Evolutionary conservation across 2,329 filamentous ascomycete species (phyloP).

Genomic region (Stachybotrys chartarum): DNA sequence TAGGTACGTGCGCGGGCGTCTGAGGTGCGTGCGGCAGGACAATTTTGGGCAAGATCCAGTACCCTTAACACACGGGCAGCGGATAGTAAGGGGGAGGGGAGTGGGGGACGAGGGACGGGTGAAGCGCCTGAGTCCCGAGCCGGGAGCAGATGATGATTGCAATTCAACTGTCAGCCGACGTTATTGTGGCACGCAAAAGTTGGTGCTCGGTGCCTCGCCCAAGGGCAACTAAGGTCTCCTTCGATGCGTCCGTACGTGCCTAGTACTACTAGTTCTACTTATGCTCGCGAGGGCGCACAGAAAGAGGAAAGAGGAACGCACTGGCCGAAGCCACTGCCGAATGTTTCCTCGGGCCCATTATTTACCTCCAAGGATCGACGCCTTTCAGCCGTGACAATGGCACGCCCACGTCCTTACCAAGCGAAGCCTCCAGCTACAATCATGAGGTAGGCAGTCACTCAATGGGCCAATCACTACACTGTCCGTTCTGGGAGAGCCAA

Average conservation of each 20-base stretch:
- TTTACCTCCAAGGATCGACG: too few relatives aligned
- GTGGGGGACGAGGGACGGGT: neutral
- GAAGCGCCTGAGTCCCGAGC: too few relatives aligned
- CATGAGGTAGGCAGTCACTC: neutral
- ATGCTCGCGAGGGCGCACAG: neutral
- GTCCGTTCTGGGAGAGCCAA: neutral
- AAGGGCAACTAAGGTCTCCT: too few relatives aligned
- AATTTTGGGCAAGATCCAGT: neutral
- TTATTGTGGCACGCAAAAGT: too few relatives aligned
- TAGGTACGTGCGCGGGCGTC: slow-evolving; percentile 7
- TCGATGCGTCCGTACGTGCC: too few relatives aligned
- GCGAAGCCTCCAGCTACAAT: too few relatives aligned
- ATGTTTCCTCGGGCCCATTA: too few relatives aligned
- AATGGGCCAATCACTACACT: neutral
- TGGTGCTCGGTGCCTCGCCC: too few relatives aligned
- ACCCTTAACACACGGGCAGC: neutral
- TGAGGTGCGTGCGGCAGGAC: neutral
- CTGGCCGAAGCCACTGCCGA: neutral
- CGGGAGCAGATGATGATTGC: too few relatives aligned
- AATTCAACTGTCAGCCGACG: too few relatives aligned
- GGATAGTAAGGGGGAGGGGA: neutral
- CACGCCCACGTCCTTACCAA: too few relatives aligned
- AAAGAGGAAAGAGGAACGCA: neutral
- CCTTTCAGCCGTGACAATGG: too few relatives aligned
- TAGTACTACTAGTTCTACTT: neutral